Conservation (phyloP, 768 basidiomycete genomes). For the Lactarius vividus region DNA sequence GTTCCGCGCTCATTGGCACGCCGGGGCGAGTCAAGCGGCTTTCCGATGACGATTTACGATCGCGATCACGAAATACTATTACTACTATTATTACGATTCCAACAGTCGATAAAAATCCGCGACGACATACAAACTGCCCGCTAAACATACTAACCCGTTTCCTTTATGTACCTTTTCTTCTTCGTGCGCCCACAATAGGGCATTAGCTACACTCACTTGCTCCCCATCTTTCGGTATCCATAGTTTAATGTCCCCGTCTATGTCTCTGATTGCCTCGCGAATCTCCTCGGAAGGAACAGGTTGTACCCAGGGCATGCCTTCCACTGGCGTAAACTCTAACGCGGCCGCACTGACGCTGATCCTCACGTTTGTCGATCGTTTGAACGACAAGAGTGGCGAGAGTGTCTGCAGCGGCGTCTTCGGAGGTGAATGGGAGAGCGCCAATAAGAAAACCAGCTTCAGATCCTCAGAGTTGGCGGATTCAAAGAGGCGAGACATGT, state of each 20-base stretch:
- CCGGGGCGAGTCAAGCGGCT: constrained; percentile 1
- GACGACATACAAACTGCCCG: constrained; percentile 92
- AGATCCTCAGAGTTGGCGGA: constrained; percentile 35
- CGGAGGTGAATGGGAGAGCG: constrained; percentile 82
- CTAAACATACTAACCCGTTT: constrained; percentile 60
- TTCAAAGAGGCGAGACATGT: constrained; percentile 48
- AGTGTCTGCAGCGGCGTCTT: constrained; percentile 77
- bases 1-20: background rate
- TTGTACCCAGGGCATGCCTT: constrained; percentile 94
- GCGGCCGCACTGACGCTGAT: constrained; percentile 51
- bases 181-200: constrained; percentile 43
- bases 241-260: constrained; percentile 47
- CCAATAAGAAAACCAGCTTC: constrained; percentile 67
- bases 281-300: constrained; percentile 55
- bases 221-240: constrained; percentile 43
- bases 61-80: background rate
- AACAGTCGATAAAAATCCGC: constrained; percentile 83
- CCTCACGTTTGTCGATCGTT: constrained; percentile 20
- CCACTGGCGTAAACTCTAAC: constrained; percentile 68
- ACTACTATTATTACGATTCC: background rate
- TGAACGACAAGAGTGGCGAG: constrained; percentile 56
- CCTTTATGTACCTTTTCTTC: constrained; percentile 27
- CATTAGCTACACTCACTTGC: constrained; percentile 40
- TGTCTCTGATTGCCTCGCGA: constrained; percentile 40
- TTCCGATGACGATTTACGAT: constrained; percentile 6